These are phyloP conservation scores for Sporisorium iseilematis-ciliati DNA, from an alignment of 1,284 basidiomycete genomes.

Conservation along the genomic window DNA sequence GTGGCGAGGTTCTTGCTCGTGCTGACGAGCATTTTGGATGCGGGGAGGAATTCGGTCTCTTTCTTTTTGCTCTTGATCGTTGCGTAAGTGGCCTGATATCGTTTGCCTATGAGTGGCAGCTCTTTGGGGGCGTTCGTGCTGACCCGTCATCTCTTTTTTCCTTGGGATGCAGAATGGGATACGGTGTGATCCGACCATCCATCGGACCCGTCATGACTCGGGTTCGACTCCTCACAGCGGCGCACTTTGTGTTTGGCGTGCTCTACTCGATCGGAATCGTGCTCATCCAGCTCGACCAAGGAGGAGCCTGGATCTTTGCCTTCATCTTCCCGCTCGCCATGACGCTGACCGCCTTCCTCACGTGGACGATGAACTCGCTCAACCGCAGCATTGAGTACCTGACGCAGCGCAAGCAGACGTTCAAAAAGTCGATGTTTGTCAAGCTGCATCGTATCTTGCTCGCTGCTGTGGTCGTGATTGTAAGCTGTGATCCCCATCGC, in stretches of 20 bases:
- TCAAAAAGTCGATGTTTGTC: conserved; percentile 70
- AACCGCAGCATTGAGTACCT: conserved; percentile 63
- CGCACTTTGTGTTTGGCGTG: conserved; percentile 92
- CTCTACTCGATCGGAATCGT: conserved; percentile 73
- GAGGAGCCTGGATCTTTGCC: conserved; percentile 69
- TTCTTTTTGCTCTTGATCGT: conserved; percentile 96
- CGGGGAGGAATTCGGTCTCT: conserved; percentile 89
- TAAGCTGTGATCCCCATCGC: conserved; percentile 48
- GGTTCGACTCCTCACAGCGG: conserved; percentile 80
- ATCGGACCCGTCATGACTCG: conserved; percentile 82
- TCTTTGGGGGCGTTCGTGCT: no score
- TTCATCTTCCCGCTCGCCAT: conserved; percentile 90
- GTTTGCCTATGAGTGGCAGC: no score
- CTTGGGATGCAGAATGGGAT: conserved; percentile 53
- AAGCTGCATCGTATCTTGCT: conserved; percentile 88
- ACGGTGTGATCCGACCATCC: conserved; percentile 74
- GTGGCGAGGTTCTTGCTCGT: conserved; percentile 63
- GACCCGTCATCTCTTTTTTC: no score
- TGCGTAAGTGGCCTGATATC: conserved; percentile 15
- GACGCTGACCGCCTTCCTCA: conserved; percentile 90
- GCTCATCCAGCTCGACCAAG: conserved; percentile 80
- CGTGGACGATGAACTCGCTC: conserved; percentile 78
- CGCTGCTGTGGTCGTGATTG: conserved; percentile 83
- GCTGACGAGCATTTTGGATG: conserved; percentile 79
- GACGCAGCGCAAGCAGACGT: conserved; percentile 63